These are phyloP conservation scores for Lasiodiplodia hormozganensis DNA, from an alignment of 2,329 filamentous ascomycete species.

Conservation along the genomic window DNA sequence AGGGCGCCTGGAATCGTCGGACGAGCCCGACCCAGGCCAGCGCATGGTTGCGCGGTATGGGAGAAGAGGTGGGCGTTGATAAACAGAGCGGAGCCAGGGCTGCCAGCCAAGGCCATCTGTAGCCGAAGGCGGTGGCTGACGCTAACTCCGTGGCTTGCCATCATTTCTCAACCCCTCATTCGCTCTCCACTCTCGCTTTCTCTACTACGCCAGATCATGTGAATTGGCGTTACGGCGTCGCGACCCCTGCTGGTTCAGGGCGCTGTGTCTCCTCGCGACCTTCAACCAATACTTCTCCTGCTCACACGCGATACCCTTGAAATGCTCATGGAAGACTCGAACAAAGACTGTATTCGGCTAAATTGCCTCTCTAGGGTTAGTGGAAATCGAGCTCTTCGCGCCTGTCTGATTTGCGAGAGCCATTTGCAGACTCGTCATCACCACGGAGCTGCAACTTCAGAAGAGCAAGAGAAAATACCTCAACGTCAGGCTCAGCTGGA, in stretches of 20 bases:
- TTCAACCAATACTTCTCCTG: neutral
- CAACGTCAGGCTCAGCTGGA: neutral
- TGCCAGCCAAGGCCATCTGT: constrained; percentile 11
- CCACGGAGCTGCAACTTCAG: neutral
- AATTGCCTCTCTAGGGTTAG: neutral
- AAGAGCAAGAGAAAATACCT: neutral
- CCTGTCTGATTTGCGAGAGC: neutral
- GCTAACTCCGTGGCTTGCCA: neutral
- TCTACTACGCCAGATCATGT: neutral
- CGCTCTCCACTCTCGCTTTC: neutral
- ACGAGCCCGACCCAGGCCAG: constrained; percentile 49
- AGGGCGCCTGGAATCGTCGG: constrained; percentile 38
- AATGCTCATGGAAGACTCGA: neutral
- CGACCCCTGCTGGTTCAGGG: neutral
- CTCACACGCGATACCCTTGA: neutral
- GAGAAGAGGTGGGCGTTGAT: constrained; percentile 8
- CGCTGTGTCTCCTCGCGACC: neutral
- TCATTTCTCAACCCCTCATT: no score
- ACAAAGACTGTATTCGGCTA: neutral
- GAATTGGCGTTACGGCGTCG: neutral
- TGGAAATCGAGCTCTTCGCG: neutral
- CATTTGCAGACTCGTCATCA: neutral
- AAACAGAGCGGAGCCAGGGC: constrained; percentile 10
- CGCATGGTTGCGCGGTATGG: constrained; percentile 42
- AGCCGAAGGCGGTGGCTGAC: constrained; percentile 14